These are phyloP conservation scores for Beauveria scarabaeidicola DNA, from an alignment of 2,329 filamentous ascomycete species.

Conservation along the genomic window DNA sequence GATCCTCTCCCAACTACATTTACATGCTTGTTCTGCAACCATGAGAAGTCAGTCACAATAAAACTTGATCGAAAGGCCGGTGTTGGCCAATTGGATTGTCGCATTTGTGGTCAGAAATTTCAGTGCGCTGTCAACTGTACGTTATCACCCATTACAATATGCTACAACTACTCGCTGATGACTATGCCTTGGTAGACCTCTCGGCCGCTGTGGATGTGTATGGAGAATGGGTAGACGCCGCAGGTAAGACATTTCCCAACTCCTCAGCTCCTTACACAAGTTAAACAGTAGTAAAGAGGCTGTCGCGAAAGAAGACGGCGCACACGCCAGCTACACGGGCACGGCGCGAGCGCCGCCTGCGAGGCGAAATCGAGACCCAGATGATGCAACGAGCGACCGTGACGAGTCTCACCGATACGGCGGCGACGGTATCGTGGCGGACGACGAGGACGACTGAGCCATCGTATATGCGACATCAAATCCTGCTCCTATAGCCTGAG, in stretches of 20 bases:
- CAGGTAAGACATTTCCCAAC: slow-evolving; percentile 33
- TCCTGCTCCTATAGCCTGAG: neutral
- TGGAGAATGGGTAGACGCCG: slow-evolving; percentile 93
- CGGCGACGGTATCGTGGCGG: slow-evolving; percentile 43
- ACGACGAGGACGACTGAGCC: slow-evolving; percentile 49
- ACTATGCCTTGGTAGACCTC: slow-evolving; percentile 51
- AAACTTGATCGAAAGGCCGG: slow-evolving; percentile 91
- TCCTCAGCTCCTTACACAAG: neutral
- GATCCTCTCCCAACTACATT: slow-evolving; percentile 76
- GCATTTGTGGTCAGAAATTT: slow-evolving; percentile 87
- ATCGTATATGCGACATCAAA: neutral
- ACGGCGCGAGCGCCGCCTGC: slow-evolving; percentile 17
- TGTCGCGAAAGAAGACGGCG: slow-evolving; percentile 39
- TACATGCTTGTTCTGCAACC: slow-evolving; percentile 96
- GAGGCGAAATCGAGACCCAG: slow-evolving; percentile 16
- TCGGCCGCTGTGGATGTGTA: slow-evolving; percentile 92
- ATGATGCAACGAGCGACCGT: slow-evolving; percentile 29
- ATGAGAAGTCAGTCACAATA: slow-evolving; percentile 84
- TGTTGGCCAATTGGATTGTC: slow-evolving; percentile 78
- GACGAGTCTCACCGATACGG: slow-evolving; percentile 45
- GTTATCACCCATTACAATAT: slow-evolving; percentile 20
- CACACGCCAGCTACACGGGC: slow-evolving; percentile 21
- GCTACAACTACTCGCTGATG: slow-evolving; percentile 8
- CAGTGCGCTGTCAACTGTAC: slow-evolving; percentile 89
- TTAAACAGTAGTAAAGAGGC: slow-evolving; percentile 30